Conservation (phyloP, 116 monocot genomes). For the Cymodocea nodosa region DNA sequence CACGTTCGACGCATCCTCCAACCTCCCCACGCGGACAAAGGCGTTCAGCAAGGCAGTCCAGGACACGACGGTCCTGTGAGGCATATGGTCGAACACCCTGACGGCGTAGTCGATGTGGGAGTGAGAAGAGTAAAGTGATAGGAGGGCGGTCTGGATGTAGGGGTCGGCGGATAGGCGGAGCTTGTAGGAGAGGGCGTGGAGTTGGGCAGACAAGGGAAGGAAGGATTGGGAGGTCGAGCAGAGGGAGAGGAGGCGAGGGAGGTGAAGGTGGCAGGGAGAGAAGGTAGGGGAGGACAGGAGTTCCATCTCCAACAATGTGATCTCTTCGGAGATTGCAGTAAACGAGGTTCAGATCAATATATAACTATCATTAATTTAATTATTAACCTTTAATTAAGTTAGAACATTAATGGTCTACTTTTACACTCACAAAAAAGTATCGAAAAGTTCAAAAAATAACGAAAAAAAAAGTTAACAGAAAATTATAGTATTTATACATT, state of each 20-base stretch:
- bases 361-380: too few relatives aligned
- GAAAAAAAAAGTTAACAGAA: too few relatives aligned
- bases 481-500: too few relatives aligned
- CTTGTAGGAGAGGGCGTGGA: constrained; percentile 13
- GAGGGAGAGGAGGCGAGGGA: constrained; percentile 1
- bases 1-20: background rate
- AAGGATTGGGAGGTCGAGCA: background rate
- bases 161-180: constrained; percentile 9
- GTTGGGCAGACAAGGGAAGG: background rate
- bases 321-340: too few relatives aligned
- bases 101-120: background rate
- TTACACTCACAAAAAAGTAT: too few relatives aligned
- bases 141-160: constrained; percentile 13
- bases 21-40: background rate
- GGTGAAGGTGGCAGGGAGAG: constrained; percentile 2
- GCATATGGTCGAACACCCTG: constrained; percentile 4
- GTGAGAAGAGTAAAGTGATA: constrained; percentile 4
- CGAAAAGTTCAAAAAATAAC: too few relatives aligned
- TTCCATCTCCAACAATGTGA: too few relatives aligned
- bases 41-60: constrained; percentile 1
- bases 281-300: background rate
- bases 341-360: too few relatives aligned
- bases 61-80: constrained; percentile 4
- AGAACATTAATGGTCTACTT: too few relatives aligned
- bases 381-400: too few relatives aligned